Conservation (phyloP, 2,329 filamentous ascomycete genomes). For the Tolypocladium nubicola region DNA sequence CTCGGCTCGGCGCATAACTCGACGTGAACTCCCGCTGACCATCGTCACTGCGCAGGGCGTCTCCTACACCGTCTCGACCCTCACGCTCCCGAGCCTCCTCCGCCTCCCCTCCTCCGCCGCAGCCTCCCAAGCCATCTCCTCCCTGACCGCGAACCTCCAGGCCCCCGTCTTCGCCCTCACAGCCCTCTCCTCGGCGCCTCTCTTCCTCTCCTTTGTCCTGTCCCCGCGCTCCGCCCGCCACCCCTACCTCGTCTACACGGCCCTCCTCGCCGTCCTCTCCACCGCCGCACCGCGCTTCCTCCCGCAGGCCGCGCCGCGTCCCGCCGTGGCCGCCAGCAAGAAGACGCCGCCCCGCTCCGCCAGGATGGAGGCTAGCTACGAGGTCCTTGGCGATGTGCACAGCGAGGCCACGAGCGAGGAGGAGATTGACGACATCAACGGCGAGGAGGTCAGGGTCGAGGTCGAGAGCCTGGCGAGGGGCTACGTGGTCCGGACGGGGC, state of each 20-base stretch:
- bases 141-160: constrained; percentile 52
- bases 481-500: constrained; percentile 41
- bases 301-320: constrained; percentile 21
- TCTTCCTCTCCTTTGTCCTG: constrained; percentile 67
- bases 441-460: constrained; percentile 48
- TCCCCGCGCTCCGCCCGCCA: constrained; percentile 69
- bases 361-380: constrained; percentile 61
- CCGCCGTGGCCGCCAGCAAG: constrained; percentile 14
- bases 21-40: neutral
- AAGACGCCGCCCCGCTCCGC: constrained; percentile 19
- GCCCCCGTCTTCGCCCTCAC: constrained; percentile 58
- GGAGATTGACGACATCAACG: constrained; percentile 45
- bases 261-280: constrained; percentile 55
- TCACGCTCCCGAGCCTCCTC: constrained; percentile 72
- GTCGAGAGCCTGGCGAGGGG: constrained; percentile 45
- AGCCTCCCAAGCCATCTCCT: constrained; percentile 60
- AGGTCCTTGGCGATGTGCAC: constrained; percentile 49
- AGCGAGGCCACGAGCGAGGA: constrained; percentile 39
- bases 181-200: constrained; percentile 56
- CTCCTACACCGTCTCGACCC: constrained; percentile 70
- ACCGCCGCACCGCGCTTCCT: constrained; percentile 40
- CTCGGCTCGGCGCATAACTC: neutral
- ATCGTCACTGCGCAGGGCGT: constrained; percentile 51
- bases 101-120: constrained; percentile 65
- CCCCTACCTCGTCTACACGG: constrained; percentile 84